Evolutionary conservation across 352 stramenopile species (phyloP).

Genomic region (Pythium monospermum): DNA sequence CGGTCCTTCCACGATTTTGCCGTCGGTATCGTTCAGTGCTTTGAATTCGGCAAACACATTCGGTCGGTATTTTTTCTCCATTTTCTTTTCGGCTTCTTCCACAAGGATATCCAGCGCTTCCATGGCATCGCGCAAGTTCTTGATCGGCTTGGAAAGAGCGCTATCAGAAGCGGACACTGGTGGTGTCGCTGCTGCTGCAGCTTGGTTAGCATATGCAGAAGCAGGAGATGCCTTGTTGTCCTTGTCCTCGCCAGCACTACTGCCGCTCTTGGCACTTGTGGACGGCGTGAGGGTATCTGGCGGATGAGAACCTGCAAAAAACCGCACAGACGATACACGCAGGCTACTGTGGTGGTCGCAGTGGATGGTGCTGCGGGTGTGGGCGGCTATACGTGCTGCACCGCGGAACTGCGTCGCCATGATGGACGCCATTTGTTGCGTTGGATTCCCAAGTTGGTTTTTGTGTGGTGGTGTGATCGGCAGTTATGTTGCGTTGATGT

Average conservation of each 20-base stretch:
- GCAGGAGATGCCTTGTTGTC: no score
- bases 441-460: constrained; percentile 1
- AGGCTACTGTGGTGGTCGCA: no score
- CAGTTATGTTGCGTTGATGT: constrained; percentile 3
- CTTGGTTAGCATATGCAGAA: no score
- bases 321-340: no score
- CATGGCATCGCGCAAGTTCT: constrained; percentile 72
- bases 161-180: no score
- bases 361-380: no score
- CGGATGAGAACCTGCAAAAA: no score
- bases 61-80: constrained; percentile 81
- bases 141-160: constrained; percentile 46
- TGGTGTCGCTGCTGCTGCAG: no score
- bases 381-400: not conserved
- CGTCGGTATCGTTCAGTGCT: constrained; percentile 83
- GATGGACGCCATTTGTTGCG: no score
- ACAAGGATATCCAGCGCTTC: constrained; percentile 79
- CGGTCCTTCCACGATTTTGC: constrained; percentile 58
- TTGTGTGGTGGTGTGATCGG: not conserved
- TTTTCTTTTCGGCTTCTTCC: constrained; percentile 78
- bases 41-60: constrained; percentile 89
- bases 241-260: no score
- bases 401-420: not conserved
- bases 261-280: no score
- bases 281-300: no score